Evolutionary conservation across 2,329 filamentous ascomycete genomes (phyloP), one percentile per base, ranked within the genome.

Genomic region (Zymoseptoria ardabiliae): DNA sequence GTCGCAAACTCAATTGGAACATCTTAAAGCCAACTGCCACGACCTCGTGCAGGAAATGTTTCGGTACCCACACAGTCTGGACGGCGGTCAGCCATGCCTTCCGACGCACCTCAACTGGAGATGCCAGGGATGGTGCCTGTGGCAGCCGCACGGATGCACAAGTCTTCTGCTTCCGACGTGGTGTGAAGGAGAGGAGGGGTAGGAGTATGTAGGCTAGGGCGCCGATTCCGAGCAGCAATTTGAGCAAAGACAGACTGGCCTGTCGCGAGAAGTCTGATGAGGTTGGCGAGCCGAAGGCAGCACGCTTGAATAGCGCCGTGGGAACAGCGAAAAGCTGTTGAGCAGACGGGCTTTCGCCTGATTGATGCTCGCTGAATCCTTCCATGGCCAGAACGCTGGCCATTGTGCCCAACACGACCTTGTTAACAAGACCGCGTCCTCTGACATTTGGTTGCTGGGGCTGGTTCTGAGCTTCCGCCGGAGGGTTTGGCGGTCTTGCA

Each of bases 71-170:
- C 22, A 96, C 90, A 3, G 89, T 93, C 75, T 96, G 92, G 60
- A 96, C 87, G 7, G 92, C 90, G 2, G 92, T 97, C 59, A 95
- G 85, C 92, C 93, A 97, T 30, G 92, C 92, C 72, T 91, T 89
- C 61, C 88, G 86, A 55, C 91, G 87, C 52, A 96, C 88, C 66
- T 94, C 85, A 58, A 95, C 91, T 0, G 92, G 88, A 0, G 91
- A 92, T 2, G 89, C 85, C 59, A 91, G 79, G 2, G 89, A 91
- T 2, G 89, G 88, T 5, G 85, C 86, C 19, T 76, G 73, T 9
- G 75, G 70, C 21, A 81, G 68, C 19, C 71, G 69, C 25, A 78
- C 67, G 13, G 64, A 58, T 2, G 61, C 58, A 9, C 65, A 78
- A 70, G 62, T 70, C 70, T 74, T 79, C 69, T 70, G 78, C 75